Evolutionary conservation across 169 alveolate species (phyloP).

Genomic region (Eimeria sp.): DNA sequence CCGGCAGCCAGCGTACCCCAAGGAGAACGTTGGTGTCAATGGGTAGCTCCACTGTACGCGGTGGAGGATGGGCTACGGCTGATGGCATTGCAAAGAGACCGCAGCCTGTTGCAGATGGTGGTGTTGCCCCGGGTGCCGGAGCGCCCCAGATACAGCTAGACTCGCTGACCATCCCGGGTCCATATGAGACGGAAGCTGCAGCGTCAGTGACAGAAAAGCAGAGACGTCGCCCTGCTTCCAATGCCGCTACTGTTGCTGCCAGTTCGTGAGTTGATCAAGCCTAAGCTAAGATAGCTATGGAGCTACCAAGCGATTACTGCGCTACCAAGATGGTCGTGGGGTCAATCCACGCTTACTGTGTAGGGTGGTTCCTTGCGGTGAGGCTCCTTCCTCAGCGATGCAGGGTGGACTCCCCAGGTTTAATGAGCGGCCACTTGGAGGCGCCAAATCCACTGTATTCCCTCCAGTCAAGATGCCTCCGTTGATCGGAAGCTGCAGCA

Average conservation of each 20-base stretch:
- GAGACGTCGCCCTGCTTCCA: background rate
- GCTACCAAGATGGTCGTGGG: background rate
- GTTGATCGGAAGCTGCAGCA: constrained; percentile 58
- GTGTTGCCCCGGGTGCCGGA: constrained; percentile 44
- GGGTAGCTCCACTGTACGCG: constrained; percentile 37
- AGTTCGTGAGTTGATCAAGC: background rate
- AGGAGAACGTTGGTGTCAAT: constrained; percentile 17
- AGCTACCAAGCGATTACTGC: background rate
- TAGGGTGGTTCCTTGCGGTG: constrained; percentile 29
- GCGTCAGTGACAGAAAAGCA: background rate
- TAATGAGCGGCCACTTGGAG: constrained; percentile 44
- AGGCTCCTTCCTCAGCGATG: constrained; percentile 34
- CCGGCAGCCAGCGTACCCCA: constrained; percentile 18
- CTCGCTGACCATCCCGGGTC: constrained; percentile 54
- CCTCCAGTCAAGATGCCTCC: constrained; percentile 52
- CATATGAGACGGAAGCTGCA: constrained; percentile 67
- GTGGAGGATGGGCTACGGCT: constrained; percentile 42
- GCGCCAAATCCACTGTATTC: constrained; percentile 40
- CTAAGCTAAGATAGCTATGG: background rate
- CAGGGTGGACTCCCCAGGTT: constrained; percentile 34
- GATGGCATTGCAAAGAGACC: constrained; percentile 65
- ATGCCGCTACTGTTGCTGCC: background rate
- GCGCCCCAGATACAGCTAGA: constrained; percentile 43
- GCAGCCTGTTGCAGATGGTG: constrained; percentile 41
- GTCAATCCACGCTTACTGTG: constrained; percentile 9